A percentile compares a stretch with the other conserved stretches of the same genome.
phyloP scores from a whole-genome alignment of 2,329 filamentous ascomycete species.

The Colletotrichum abscissum region DNA sequence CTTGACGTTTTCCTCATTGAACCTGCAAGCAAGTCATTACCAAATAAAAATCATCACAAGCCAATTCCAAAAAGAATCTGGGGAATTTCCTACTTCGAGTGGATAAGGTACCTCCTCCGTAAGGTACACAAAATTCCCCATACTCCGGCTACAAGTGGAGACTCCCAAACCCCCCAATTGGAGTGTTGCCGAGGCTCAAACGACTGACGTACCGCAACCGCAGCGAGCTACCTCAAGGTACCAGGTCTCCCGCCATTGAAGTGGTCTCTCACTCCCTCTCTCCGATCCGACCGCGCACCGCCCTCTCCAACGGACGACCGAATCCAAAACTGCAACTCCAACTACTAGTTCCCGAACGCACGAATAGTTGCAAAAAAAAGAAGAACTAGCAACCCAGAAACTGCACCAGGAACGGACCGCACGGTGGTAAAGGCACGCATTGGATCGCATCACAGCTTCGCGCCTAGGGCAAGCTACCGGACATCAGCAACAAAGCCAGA shows the following conservation, averaged over 20 bases:
- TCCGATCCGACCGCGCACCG: not conserved
- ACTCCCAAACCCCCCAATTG: not conserved
- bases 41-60: not conserved
- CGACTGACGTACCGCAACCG: slow-evolving; percentile 28
- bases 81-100: not conserved
- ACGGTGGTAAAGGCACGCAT: not conserved
- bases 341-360: not conserved
- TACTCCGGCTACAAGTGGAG: slow-evolving; percentile 17
- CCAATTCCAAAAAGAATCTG: not conserved
- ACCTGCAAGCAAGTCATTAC: no score
- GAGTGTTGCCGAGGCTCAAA: slow-evolving; percentile 27
- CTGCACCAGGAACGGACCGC: slow-evolving; percentile 34
- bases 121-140: not conserved
- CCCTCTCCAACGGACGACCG: slow-evolving; percentile 27
- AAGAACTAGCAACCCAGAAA: not conserved
- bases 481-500: not conserved
- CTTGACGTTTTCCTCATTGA: no score
- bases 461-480: not conserved
- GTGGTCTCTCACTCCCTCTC: not conserved
- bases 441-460: not conserved
- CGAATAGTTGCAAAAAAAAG: not conserved
- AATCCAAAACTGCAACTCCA: not conserved
- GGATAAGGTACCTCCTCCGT: not conserved
- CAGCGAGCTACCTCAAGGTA: not conserved
- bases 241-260: no score